Evolutionary conservation across 192 early-diverging fungal genomes (phyloP).

Genomic region (Coemansia reversa): DNA sequence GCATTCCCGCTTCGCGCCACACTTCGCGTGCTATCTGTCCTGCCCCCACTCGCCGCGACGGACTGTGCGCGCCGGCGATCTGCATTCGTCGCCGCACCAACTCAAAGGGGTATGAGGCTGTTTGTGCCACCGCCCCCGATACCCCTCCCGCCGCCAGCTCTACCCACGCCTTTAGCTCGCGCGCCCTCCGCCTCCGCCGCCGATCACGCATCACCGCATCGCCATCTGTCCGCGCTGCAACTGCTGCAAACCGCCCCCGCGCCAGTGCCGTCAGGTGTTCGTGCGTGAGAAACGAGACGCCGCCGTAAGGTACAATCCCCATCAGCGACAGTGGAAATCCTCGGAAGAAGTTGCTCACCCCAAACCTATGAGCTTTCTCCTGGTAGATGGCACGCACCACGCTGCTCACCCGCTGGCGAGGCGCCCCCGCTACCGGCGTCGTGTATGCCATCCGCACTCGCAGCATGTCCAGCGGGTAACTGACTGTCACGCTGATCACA

Average conservation of each 20-base stretch:
- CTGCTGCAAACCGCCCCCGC: conserved; percentile 45
- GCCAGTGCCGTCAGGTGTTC: conserved; percentile 67
- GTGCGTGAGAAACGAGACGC: conserved; percentile 91
- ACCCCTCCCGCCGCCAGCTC: conserved; percentile 79
- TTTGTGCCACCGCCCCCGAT: conserved; percentile 83
- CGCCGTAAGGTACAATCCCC: conserved; percentile 97
- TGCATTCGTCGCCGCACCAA: conserved; percentile 86
- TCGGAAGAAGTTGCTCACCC: conserved; percentile 86
- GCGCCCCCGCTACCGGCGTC: conserved; percentile 32
- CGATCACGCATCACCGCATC: not conserved
- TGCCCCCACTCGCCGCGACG: conserved; percentile 56
- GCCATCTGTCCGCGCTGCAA: conserved; percentile 23
- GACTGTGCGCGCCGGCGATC: conserved; percentile 65
- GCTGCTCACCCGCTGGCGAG: conserved; percentile 58
- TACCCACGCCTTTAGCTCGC: conserved; percentile 70
- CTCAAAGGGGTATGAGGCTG: conserved; percentile 89
- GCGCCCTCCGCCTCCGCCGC: conserved; percentile 48
- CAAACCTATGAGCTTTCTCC: conserved; percentile 63
- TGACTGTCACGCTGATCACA: conserved; percentile 79
- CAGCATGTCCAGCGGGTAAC: conserved; percentile 93
- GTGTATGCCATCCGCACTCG: conserved; percentile 89
- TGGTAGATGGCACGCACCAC: conserved; percentile 64
- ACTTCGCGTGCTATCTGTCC: conserved; percentile 63
- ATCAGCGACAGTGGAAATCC: conserved; percentile 85
- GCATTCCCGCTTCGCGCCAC: conserved; percentile 63